These are phyloP conservation scores for Pichia exigua DNA, from an alignment of 805 yeast species.

Conservation along the genomic window DNA sequence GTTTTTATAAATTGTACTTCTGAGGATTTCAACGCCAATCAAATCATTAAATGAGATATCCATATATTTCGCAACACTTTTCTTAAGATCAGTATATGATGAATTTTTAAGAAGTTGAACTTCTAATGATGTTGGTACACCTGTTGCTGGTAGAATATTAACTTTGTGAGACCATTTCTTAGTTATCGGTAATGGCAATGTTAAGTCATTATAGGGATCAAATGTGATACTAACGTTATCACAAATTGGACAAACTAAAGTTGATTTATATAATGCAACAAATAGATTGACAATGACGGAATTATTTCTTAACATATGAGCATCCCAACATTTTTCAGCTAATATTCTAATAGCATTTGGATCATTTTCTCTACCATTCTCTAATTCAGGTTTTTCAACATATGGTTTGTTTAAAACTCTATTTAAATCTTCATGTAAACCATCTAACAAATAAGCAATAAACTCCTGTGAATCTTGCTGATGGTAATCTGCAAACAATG, in stretches of 20 bases:
- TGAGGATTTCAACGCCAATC: constrained; percentile 56
- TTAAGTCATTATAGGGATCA: constrained; percentile 88
- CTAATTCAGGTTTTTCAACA: constrained; percentile 78
- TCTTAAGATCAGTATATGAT: constrained; percentile 54
- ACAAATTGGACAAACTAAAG: constrained; percentile 83
- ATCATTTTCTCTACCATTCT: constrained; percentile 53
- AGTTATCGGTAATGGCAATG: constrained; percentile 78
- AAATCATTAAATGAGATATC: constrained; percentile 31
- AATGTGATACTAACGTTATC: constrained; percentile 74
- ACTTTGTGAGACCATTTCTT: constrained; percentile 65
- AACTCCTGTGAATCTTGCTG: constrained; percentile 96
- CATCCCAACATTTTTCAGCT: constrained; percentile 73
- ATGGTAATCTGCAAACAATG: constrained; percentile 69
- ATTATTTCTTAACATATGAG: constrained; percentile 73
- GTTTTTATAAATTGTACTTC: constrained; percentile 58
- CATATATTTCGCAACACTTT: constrained; percentile 47
- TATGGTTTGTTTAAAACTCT: constrained; percentile 77
- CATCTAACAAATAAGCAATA: constrained; percentile 78
- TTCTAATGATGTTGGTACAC: constrained; percentile 46
- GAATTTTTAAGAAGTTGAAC: constrained; percentile 66
- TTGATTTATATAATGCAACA: constrained; percentile 86
- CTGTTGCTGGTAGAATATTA: constrained; percentile 51
- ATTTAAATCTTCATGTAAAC: constrained; percentile 87
- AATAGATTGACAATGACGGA: constrained; percentile 80
- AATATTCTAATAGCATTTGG: constrained; percentile 45